Evolutionary conservation across 345 rosid genomes (phyloP), one percentile per base, ranked within the genome.

Genomic region (Odontarrhena argentea): DNA sequence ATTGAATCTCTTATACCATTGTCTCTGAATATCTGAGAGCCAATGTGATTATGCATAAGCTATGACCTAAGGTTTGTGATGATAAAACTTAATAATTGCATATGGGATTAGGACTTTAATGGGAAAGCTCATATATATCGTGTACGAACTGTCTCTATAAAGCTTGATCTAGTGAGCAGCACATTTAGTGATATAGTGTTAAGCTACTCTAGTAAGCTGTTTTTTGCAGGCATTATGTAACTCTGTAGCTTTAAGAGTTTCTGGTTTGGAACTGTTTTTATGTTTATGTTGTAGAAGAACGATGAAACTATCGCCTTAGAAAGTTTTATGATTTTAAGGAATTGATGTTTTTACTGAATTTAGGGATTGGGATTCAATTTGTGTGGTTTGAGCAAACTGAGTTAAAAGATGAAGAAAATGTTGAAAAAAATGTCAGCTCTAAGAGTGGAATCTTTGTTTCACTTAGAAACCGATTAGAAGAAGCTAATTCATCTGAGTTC

Each of bases 91-190:
- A 1, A 11, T 6, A 40, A 9, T 24, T 51, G 40, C 9, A 25
- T 14, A 10, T 25, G 0, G 32, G 43, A 45, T 32, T 54, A 43
- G 24, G 43, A 10, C 13, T 47, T 42, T 38, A 38, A 8, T 1
- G 42, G 42, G 42, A 3, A 8, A 8, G 42, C 11, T 11, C 42
- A 38, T 3, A 38, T 38, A 9, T 8, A 8, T 8, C 3, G 11
- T 38, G 8, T 51, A 44, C 9, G 26, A 44, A 9, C 2, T 28
- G 45, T 34, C 60, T 41, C 13, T 26, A 1, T 30, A 41, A 53
- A 54, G 54, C 14, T 55, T 66, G 61, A 41, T 52, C 14, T 2
- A 11, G 55, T 63, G 47, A 48, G 49, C 40, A 48, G 49, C 40
- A 25, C 14, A 51, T n/a, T 22, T 35, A 34, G n/a, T 34, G 38